Conservation (phyloP, 192 early-diverging fungal genomes). For the Coemansia sp. region DNA sequence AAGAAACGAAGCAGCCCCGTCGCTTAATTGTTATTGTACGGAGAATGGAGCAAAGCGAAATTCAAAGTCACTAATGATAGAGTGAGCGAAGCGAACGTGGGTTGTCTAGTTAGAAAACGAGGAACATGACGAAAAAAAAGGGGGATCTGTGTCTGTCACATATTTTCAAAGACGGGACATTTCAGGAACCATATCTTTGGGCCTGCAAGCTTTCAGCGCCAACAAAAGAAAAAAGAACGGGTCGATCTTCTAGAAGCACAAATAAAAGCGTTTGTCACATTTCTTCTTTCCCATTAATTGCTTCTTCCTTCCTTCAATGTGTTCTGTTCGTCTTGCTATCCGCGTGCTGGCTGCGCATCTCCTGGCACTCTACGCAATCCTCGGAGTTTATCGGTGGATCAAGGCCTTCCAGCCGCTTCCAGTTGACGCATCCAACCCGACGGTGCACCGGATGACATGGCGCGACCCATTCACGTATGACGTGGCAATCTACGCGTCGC, state of each 20-base stretch:
- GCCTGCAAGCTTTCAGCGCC: too few species aligned
- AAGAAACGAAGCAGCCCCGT: too few species aligned
- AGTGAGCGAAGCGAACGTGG: too few species aligned
- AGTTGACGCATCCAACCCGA: neutral
- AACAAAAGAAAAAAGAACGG: too few species aligned
- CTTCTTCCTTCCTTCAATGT: too few species aligned
- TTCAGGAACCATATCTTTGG: too few species aligned
- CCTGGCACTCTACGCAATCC: neutral
- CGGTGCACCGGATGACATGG: conserved; percentile 4
- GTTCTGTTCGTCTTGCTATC: neutral
- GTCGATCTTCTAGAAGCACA: neutral
- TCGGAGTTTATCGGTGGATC: neutral
- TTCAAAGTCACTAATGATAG: too few species aligned
- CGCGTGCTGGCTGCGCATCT: neutral
- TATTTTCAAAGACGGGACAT: neutral
- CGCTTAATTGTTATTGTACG: too few species aligned
- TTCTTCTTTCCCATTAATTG: neutral
- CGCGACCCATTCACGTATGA: conserved; percentile 6
- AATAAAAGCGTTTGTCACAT: neutral
- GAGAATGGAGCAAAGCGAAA: too few species aligned
- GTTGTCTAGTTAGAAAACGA: too few species aligned
- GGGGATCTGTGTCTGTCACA: too few species aligned
- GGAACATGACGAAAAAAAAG: too few species aligned
- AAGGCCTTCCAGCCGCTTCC: neutral
- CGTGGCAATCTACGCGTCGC: conserved; percentile 8